Conservation (phyloP, 495 filamentous ascomycete species). For the Penicillium mononematosum region DNA sequence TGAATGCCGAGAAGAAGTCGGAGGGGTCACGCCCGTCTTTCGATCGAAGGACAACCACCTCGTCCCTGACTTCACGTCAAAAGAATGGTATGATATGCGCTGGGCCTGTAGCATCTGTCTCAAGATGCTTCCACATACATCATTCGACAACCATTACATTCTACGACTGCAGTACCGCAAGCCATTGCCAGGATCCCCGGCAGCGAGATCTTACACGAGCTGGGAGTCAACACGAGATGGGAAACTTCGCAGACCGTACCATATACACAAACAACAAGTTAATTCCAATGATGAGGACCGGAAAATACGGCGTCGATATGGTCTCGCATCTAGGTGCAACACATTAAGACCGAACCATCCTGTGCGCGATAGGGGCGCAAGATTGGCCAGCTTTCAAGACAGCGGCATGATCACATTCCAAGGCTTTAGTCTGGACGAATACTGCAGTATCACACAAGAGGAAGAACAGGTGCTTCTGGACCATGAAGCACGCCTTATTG, state of each 20-base stretch:
- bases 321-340: neutral
- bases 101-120: slow-evolving; percentile 18
- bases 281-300: neutral
- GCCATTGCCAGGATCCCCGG: slow-evolving; percentile 10
- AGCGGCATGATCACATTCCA: slow-evolving; percentile 6
- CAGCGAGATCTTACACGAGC: slow-evolving; percentile 6
- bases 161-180: slow-evolving; percentile 16
- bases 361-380: neutral
- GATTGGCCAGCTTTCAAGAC: slow-evolving; percentile 3
- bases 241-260: neutral
- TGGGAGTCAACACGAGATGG: slow-evolving; percentile 6
- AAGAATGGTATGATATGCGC: slow-evolving; percentile 16
- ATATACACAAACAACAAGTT: neutral
- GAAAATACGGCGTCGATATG: neutral
- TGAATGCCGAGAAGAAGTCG: slow-evolving; percentile 12
- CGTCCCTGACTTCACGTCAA: slow-evolving; percentile 3
- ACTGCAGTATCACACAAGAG: neutral
- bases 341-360: neutral
- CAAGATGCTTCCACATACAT: slow-evolving; percentile 10
- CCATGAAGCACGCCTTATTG: slow-evolving; percentile 9
- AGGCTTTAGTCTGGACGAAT: slow-evolving; percentile 2
- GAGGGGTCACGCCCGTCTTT: slow-evolving; percentile 2
- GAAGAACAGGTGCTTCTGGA: slow-evolving; percentile 5
- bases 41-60: neutral
- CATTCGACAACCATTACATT: slow-evolving; percentile 10